These are phyloP conservation scores for Saccharomyces paradoxus DNA, from an alignment of 805 yeast species.

Conservation along the genomic window DNA sequence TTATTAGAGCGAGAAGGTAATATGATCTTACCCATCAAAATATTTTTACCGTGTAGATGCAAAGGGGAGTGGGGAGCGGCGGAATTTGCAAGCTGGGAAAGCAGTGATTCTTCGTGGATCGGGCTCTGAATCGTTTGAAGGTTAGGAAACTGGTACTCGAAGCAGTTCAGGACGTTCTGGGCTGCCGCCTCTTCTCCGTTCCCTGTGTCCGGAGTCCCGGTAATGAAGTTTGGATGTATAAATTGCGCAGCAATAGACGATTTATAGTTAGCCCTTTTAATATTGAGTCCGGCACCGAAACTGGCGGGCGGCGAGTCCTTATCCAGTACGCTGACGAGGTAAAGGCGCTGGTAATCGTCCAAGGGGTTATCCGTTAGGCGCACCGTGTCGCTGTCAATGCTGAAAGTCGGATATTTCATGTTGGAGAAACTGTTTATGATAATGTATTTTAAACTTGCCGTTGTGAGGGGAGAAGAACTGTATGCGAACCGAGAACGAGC, in stretches of 20 bases:
- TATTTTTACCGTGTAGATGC: neutral
- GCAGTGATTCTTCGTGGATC: neutral
- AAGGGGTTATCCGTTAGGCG: slow-evolving; percentile 17
- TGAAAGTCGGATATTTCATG: slow-evolving; percentile 11
- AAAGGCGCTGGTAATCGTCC: slow-evolving; percentile 29
- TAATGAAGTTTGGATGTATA: slow-evolving; percentile 3
- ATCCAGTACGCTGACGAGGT: slow-evolving; percentile 14
- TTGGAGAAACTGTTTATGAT: neutral
- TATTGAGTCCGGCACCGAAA: neutral
- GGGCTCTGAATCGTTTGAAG: slow-evolving; percentile 4
- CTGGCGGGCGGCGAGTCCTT: slow-evolving; percentile 1
- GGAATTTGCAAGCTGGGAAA: slow-evolving; percentile 2
- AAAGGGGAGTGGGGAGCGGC: neutral
- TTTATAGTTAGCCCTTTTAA: slow-evolving; percentile 16
- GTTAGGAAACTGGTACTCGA: slow-evolving; percentile 26
- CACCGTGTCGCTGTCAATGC: slow-evolving; percentile 11
- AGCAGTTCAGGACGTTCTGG: slow-evolving; percentile 15
- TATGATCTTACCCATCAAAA: slow-evolving; percentile 1
- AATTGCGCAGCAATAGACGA: slow-evolving; percentile 17
- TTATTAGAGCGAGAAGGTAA: neutral
- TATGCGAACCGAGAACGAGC: neutral
- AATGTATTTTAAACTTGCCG: neutral
- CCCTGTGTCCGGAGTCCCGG: slow-evolving; percentile 1
- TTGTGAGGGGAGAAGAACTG: neutral
- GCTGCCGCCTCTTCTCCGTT: neutral